These are phyloP conservation scores for Kwoniella sp. DNA, from an alignment of 768 basidiomycete species.

Conservation along the genomic window DNA sequence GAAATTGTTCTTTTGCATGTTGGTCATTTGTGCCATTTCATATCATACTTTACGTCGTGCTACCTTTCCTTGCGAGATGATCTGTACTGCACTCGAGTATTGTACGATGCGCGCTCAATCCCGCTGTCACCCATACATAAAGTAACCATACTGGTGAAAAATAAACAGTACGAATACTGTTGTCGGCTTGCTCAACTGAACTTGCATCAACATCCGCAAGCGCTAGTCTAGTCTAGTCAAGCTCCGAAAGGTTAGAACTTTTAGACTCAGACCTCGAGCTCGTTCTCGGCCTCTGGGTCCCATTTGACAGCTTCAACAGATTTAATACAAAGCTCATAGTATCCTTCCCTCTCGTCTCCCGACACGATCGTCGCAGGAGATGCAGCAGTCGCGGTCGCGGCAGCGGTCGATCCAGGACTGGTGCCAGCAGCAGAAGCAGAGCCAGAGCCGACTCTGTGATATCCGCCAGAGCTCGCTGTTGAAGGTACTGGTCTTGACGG, in stretches of 20 bases:
- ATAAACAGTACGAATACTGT: too few species aligned
- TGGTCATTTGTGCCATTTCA: neutral
- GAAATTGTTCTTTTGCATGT: neutral
- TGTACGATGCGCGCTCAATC: too few species aligned
- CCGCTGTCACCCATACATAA: too few species aligned
- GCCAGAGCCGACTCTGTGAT: conserved; percentile 30
- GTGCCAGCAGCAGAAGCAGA: neutral
- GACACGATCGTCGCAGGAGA: neutral
- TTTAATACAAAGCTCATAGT: conserved; percentile 80
- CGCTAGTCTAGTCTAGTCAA: too few species aligned
- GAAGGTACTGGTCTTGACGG: too few species aligned
- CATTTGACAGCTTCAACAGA: conserved; percentile 75
- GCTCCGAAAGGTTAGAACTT: too few species aligned
- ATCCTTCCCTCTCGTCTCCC: conserved; percentile 59
- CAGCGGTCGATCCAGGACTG: neutral
- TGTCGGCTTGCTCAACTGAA: too few species aligned
- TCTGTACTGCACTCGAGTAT: too few species aligned
- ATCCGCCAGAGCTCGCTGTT: conserved; percentile 19
- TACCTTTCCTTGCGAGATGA: too few species aligned
- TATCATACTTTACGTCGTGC: too few species aligned
- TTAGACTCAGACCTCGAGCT: conserved; percentile 13
- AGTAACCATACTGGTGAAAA: too few species aligned
- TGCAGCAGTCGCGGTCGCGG: neutral
- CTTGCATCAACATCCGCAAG: too few species aligned
- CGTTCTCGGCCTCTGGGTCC: conserved; percentile 42